Evolutionary conservation across 208 protist genomes (phyloP).

Genomic region (Phytomonas francai): DNA sequence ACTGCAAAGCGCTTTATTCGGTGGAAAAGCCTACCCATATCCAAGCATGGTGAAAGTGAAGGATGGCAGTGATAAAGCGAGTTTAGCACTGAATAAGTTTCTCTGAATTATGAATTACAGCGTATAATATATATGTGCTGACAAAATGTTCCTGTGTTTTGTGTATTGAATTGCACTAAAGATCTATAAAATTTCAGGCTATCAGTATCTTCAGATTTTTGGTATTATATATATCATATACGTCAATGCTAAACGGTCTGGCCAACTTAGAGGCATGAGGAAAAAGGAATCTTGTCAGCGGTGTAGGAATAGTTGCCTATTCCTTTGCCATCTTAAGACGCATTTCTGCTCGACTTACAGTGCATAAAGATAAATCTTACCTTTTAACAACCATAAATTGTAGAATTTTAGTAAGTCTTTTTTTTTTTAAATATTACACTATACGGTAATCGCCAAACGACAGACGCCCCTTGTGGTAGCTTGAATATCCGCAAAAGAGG

Average conservation of each 20-base stretch:
- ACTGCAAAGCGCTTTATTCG: slow-evolving; percentile 63
- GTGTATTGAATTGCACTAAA: not conserved
- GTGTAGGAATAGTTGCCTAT: not conserved
- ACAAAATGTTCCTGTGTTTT: slow-evolving; percentile 5
- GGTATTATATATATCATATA: not conserved
- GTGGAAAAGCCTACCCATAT: slow-evolving; percentile 34
- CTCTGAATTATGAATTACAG: slow-evolving; percentile 1
- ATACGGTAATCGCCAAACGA: not conserved
- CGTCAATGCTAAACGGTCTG: not conserved
- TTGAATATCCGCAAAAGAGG: not conserved
- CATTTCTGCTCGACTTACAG: not conserved
- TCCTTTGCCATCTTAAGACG: not conserved
- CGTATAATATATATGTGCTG: slow-evolving; percentile 13
- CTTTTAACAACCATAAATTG: not conserved
- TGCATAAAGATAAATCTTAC: not conserved
- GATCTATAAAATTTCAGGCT: not conserved
- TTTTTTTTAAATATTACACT: not conserved
- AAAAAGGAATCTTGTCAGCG: not conserved
- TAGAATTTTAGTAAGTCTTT: not conserved
- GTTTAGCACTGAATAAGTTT: slow-evolving; percentile 7
- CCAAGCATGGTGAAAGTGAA: slow-evolving; percentile 18
- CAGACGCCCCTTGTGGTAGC: not conserved
- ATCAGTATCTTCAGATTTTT: not conserved
- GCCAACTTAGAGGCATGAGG: not conserved
- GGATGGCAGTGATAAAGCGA: slow-evolving; percentile 4